A percentile compares a stretch with the other conserved stretches of the same genome.
phyloP scores from a whole-genome alignment of 805 yeast genomes.

The Spencermartinsiella europaea region DNA sequence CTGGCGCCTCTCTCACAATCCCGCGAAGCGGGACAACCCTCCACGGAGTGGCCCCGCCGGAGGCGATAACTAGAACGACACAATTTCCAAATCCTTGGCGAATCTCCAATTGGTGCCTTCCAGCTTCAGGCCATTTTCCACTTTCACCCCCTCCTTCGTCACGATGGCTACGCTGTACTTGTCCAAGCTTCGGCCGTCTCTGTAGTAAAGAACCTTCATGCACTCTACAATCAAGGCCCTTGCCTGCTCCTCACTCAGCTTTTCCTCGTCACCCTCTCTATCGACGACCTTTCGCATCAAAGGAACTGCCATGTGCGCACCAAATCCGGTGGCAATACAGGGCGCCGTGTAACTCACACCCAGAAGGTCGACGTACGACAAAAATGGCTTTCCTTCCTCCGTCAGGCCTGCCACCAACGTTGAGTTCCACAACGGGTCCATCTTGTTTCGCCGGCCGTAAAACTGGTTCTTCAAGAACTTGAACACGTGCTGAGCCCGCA shows the following conservation, averaged over 20 bases:
- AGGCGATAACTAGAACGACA: too few species aligned
- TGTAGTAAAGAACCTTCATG: slow-evolving; percentile 90
- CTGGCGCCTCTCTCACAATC: too few species aligned
- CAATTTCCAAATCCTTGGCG: slow-evolving; percentile 50
- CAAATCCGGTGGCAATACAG: slow-evolving; percentile 92
- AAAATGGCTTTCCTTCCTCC: slow-evolving; percentile 61
- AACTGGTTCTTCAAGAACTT: slow-evolving; percentile 79
- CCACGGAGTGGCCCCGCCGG: too few species aligned
- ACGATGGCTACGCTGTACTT: slow-evolving; percentile 77
- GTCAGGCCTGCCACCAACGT: slow-evolving; percentile 85
- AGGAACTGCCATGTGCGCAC: slow-evolving; percentile 91
- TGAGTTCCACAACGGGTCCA: slow-evolving; percentile 97
- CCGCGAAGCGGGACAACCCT: too few species aligned
- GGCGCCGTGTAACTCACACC: slow-evolving; percentile 91
- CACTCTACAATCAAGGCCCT: slow-evolving; percentile 70
- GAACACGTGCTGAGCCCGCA: slow-evolving; percentile 84
- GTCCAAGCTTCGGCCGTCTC: slow-evolving; percentile 93
- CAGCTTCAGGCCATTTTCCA: slow-evolving; percentile 63
- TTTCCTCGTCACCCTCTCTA: slow-evolving; percentile 65
- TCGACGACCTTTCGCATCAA: slow-evolving; percentile 80
- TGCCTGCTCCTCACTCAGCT: slow-evolving; percentile 70
- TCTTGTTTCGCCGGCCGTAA: slow-evolving; percentile 82
- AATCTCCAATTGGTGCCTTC: slow-evolving; percentile 84
- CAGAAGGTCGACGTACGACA: slow-evolving; percentile 81
- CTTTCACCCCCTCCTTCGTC: slow-evolving; percentile 53